Evolutionary conservation across 2,329 filamentous ascomycete species (phyloP), one percentile per base, ranked within the genome.

Genomic region (Sporothrix globosa): DNA sequence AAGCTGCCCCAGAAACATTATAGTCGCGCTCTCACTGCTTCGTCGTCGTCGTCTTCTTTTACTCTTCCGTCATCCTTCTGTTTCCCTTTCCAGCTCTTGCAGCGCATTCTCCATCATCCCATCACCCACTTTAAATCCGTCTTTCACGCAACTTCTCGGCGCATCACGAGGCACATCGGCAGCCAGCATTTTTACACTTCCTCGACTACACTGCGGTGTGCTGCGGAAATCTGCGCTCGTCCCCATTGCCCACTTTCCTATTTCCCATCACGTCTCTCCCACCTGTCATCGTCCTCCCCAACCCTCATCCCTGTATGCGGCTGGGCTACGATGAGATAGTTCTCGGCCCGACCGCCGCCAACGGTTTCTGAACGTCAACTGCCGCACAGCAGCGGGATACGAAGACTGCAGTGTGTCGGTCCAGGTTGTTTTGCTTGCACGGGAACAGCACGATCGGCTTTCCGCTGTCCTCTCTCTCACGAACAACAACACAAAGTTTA

Each of bases 311-410:
- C 21, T 63, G n/a, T 21, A 63, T 46, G 24, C 6, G n/a, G 56
- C 19, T 17, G 14, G n/a, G 27, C n/a, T 39, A 46, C 58, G 21
- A 63, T 63, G 58, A 44, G n/a, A 46, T 63, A 63, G 58, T 39
- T 58, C 30, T 39, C 58, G 11, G n/a, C 34, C 13, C 11, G 14
- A 46, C 39, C 39, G 10, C 39, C 21, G 24, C 44, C 21, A 24
- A 44, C 13, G n/a, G 39, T 46, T 27, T 21, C 9, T 39, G 39
- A 44, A n/a, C 19, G 19, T n/a, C 30, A n/a, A 58, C 3, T 4
- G 19, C 19, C 9, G 9, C 2, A 19, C n/a, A 9, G 6, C 48
- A n/a, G 48, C 2, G 6, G 5, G n/a, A 50, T n/a, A 21, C 14
- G 3, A n/a, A n/a, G 54, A 34, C 19, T 34, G 27, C 14, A 3